Base-by-base conservation (phyloP, 2,329 filamentous ascomycete species). In the Phyllosticta capitalensis region DNA sequence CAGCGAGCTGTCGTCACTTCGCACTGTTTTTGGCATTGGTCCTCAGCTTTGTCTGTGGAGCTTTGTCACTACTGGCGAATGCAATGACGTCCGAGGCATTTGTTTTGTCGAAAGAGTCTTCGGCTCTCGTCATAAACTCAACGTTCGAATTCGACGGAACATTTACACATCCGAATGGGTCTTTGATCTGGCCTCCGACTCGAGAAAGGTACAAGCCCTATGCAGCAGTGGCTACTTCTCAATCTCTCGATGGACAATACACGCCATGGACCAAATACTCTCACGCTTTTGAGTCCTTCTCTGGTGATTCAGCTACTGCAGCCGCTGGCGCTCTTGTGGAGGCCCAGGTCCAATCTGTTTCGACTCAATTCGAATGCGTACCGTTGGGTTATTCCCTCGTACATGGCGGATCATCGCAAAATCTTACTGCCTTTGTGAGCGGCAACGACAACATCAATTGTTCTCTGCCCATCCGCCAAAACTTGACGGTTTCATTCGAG, bases 31-130 rank as follows among this genome's bases (percentile, higher is more conserved):
- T 54, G 5, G 51, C 52, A 1, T 21, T 54, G 7, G 5, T 33
- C 3, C 17, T 58, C 5, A 50, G 56, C 14, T 58, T 58, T 9
- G 28, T 58, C 14, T 54, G 51, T 10, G 56, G 56, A 4, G 56
- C 51, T 1, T 20, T 51, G 5, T 30, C 52, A 2, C 28, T 30
- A 14, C 28, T 58, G 3, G 56, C 56, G 20, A 58, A 58, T 33
- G 14, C 52, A 6, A n/a, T 58, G 4, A 24, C 19, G 14, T 49
- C 9, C 4, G n/a, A 48, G 9, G 56, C 48, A 3, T 30, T 49
- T 26, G 30, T 51, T 6, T 14, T 3, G 2, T 6, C 1, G 4
- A 17, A 45, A n/a, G 38, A 19, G n/a, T 7, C 38, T 1, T 1
- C 38, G 6, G 3, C 17, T 5, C n/a, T 45, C 7, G 4, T 45